Conservation (phyloP, 2,329 filamentous ascomycete species). For the Laburnicola sp. region DNA sequence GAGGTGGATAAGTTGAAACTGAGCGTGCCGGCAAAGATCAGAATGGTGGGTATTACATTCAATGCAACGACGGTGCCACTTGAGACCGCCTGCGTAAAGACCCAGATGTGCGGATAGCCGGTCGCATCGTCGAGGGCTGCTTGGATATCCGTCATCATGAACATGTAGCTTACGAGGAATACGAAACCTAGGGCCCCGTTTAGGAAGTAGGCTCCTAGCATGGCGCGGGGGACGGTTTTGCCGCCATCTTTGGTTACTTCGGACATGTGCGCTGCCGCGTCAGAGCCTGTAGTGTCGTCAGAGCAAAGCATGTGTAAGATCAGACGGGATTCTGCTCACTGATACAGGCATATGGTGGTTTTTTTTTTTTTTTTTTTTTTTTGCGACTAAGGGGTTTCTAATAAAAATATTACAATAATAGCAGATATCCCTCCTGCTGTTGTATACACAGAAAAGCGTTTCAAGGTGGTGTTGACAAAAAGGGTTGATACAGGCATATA, state of each 20-base stretch:
- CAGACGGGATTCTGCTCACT: slow-evolving; percentile 26
- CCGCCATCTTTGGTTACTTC: slow-evolving; percentile 50
- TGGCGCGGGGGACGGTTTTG: slow-evolving; percentile 43
- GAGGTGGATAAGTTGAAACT: slow-evolving; percentile 38
- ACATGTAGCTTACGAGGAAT: slow-evolving; percentile 40
- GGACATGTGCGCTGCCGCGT: slow-evolving; percentile 48
- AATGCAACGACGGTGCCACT: slow-evolving; percentile 34
- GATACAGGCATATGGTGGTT: too few relatives aligned
- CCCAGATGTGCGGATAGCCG: slow-evolving; percentile 43
- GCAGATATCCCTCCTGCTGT: too few relatives aligned
- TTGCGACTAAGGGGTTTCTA: too few relatives aligned
- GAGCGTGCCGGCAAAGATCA: slow-evolving; percentile 38
- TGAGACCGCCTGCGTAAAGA: slow-evolving; percentile 33
- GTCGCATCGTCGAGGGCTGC: slow-evolving; percentile 33
- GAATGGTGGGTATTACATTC: slow-evolving; percentile 34
- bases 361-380: too few relatives aligned
- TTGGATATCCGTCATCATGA: slow-evolving; percentile 38
- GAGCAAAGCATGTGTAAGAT: not conserved
- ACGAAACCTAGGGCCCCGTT: slow-evolving; percentile 45
- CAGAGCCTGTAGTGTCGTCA: slow-evolving; percentile 18
- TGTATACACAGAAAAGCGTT: too few relatives aligned
- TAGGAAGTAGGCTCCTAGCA: slow-evolving; percentile 47
- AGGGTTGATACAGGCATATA: slow-evolving; percentile 34
- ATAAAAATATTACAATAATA: too few relatives aligned
- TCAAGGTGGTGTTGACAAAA: slow-evolving; percentile 19